These are phyloP conservation scores for Picochlorum sp. DNA, from an alignment of 139 green algal genomes.

Conservation along the genomic window DNA sequence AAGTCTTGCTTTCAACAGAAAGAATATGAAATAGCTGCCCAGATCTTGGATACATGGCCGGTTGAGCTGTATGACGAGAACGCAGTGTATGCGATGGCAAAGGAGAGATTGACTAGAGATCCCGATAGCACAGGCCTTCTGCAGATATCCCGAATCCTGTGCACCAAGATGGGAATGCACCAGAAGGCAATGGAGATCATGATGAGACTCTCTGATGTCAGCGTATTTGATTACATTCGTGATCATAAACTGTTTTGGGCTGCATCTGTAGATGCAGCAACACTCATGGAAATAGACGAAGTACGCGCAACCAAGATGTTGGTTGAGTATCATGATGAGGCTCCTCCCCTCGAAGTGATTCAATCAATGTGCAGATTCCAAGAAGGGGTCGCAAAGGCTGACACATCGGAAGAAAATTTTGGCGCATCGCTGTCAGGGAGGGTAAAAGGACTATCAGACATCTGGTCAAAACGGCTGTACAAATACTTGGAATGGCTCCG, in stretches of 20 bases:
- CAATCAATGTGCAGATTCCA: conserved; percentile 38
- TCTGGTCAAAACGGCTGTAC: conserved; percentile 51
- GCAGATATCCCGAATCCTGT: background rate
- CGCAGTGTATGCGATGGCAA: too few relatives aligned
- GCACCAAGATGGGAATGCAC: conserved; percentile 11
- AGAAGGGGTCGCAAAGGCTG: background rate
- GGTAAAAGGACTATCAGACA: background rate
- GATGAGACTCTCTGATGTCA: background rate
- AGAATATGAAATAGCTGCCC: background rate
- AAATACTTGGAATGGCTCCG: conserved; percentile 67
- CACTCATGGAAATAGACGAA: conserved; percentile 59
- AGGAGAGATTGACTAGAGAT: too few relatives aligned
- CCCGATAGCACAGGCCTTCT: background rate
- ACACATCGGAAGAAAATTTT: conserved; percentile 1
- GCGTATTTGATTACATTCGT: conserved; percentile 64
- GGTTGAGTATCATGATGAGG: conserved; percentile 41
- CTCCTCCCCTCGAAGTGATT: conserved; percentile 40
- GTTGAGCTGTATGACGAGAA: background rate
- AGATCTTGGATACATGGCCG: background rate
- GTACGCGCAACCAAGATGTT: conserved; percentile 42
- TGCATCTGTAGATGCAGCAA: conserved; percentile 9
- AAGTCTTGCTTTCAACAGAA: conserved; percentile 30
- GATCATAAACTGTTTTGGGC: conserved; percentile 23
- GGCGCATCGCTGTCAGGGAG: background rate
- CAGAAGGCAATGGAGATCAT: background rate